These are phyloP conservation scores for Eutrema yunnanense DNA, from an alignment of 345 rosid species.

Conservation along the genomic window DNA sequence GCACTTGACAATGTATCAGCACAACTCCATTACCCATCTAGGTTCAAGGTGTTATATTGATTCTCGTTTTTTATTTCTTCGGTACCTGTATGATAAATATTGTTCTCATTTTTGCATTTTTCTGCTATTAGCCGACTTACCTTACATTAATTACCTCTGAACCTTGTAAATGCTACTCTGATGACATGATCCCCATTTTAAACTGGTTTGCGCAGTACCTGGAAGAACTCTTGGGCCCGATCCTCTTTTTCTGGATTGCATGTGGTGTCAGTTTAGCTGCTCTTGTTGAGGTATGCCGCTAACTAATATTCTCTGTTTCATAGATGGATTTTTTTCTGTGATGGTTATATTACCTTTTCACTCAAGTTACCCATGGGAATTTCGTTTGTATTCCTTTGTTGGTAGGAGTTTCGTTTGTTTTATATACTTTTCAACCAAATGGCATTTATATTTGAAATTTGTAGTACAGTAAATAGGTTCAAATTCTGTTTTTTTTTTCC, in stretches of 20 bases:
- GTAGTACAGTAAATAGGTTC: background rate
- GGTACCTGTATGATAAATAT: background rate
- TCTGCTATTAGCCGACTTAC: background rate
- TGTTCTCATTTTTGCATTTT: background rate
- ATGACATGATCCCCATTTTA: constrained; percentile 9
- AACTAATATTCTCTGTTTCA: background rate
- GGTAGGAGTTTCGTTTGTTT: background rate
- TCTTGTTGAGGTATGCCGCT: constrained; percentile 72
- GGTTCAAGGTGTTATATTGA: constrained; percentile 56
- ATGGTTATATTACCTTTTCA: constrained; percentile 4
- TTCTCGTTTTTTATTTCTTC: constrained; percentile 6
- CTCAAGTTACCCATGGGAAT: background rate
- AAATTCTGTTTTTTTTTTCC: background rate
- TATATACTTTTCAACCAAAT: background rate
- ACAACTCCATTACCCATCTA: constrained; percentile 62
- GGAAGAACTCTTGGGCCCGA: constrained; percentile 75
- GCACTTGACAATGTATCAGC: constrained; percentile 68
- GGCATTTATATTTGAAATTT: background rate
- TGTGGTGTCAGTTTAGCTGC: constrained; percentile 85
- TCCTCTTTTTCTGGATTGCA: constrained; percentile 80
- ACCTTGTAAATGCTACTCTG: background rate
- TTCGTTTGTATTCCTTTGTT: background rate
- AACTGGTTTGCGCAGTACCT: constrained; percentile 53
- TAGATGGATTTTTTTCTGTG: background rate
- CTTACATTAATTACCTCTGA: background rate